Base-by-base conservation (phyloP, 73 alveolate genomes). In the Tetrahymena thermophila region DNA sequence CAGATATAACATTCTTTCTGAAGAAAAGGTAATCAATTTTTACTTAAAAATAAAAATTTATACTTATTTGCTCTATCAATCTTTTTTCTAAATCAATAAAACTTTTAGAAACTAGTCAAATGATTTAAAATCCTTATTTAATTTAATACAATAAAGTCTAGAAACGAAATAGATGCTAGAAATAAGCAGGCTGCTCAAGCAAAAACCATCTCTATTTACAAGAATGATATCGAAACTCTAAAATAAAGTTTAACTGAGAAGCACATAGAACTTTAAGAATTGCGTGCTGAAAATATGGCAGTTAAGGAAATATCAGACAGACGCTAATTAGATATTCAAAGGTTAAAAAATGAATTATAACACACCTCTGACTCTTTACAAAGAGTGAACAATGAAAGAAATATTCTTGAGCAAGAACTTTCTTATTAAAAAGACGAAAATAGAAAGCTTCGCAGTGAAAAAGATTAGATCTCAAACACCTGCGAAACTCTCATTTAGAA, bases 271-370 rank as follows among this genome's bases (percentile, higher is more conserved):
- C 58, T 35, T 43, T 89, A 95, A 43, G 96, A 95, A 89, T 43
- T 95, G 94, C 93, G 85, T 40, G 96, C 96, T 21, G 96, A 95
- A 40, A 95, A 43, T 85, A 23, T 85, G 71, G 96, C 96, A 95
- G 93, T 95, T 23, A 95, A 95, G 55, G 96, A 95, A 57, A 95
- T 95, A 34, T 56, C 96, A 85, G 96, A 95, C 35, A 94, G 94
- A 55, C 56, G 95, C 42, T 23, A 94, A 43, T 89, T 43, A 85
- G 96, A 95, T 35, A 85, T 83, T 89, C 38, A 85, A 57, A 85
- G 96, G 85, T 85, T 85, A 13, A 95, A 95, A 89, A 44, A 89
- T 85, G 96, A 95, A 34, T 35, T 71, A 31, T 31, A 71, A 8
- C 89, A 71, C 31, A 71, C 89, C 11, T 71, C 89, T 4, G 89